phyloP scores from a whole-genome alignment of 73 alveolate species.

The Symbiodinium natans region DNA sequence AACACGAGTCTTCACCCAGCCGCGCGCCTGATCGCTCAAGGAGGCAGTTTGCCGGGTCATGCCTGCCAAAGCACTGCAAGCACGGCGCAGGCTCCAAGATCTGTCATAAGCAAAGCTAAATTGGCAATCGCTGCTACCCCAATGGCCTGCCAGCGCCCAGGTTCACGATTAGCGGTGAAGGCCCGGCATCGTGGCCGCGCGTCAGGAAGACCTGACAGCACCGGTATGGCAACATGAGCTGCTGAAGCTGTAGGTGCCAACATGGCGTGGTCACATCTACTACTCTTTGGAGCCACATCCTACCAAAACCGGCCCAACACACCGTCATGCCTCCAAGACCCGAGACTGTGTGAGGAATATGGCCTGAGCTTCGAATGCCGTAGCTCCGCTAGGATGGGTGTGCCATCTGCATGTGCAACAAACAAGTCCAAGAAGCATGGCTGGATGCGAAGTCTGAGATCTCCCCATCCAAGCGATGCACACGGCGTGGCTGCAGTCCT shows the following conservation, averaged over 20 bases:
- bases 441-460: neutral
- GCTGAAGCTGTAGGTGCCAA: no score
- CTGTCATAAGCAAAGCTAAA: no score
- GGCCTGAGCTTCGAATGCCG: neutral
- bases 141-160: conserved; percentile 28
- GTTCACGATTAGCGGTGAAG: conserved; percentile 19
- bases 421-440: neutral
- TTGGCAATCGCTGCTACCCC: no score
- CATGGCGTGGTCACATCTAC: no score
- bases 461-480: neutral
- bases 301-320: neutral
- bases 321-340: neutral
- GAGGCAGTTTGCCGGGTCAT: conserved; percentile 39
- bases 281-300: no score
- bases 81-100: no score
- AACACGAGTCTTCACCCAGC: neutral
- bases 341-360: neutral
- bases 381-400: no score
- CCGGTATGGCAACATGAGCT: no score
- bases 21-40: conserved; percentile 11
- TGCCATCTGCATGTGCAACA: no score
- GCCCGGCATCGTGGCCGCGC: neutral
- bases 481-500: neutral
- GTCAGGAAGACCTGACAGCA: neutral
- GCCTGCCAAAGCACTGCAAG: neutral